Evolutionary conservation across 2,329 filamentous ascomycete species (phyloP).

Genomic region (Botryotinia convoluta): DNA sequence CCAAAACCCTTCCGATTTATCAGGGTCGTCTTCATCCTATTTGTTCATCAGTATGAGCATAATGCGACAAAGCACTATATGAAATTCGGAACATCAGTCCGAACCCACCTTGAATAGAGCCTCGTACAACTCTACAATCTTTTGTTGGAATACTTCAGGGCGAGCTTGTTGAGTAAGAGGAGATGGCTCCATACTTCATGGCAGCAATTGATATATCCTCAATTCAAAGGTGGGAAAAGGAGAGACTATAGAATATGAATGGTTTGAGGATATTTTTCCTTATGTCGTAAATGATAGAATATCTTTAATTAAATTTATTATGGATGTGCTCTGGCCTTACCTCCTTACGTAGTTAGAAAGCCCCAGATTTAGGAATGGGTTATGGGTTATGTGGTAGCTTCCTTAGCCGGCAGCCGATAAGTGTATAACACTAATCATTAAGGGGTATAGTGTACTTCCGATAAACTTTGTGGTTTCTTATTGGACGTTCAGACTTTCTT

Average conservation of each 20-base stretch:
- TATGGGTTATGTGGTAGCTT: background rate
- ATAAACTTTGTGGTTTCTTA: background rate
- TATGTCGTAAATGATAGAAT: conserved; percentile 6
- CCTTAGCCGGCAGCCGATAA: conserved; percentile 9
- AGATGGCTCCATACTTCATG: conserved; percentile 72
- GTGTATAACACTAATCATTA: background rate
- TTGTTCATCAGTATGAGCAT: conserved; percentile 27
- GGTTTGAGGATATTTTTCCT: background rate
- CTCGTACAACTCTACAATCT: conserved; percentile 88
- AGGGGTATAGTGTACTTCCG: background rate
- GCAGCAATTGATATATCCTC: conserved; percentile 24
- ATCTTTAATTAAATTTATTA: background rate
- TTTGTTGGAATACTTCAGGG: conserved; percentile 88
- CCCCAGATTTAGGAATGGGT: conserved; percentile 1
- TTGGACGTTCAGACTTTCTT: background rate
- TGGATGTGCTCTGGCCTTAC: conserved; percentile 8
- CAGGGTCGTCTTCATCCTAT: conserved; percentile 62
- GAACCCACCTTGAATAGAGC: conserved; percentile 69
- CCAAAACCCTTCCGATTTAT: conserved; percentile 90
- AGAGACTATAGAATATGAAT: background rate
- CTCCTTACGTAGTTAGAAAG: background rate
- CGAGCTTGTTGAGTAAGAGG: conserved; percentile 89
- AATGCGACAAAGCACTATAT: conserved; percentile 2
- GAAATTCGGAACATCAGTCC: conserved; percentile 11
- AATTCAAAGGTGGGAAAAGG: background rate